These are phyloP conservation scores for Pezicula neosporulosa DNA, from an alignment of 2,329 filamentous ascomycete species.

Conservation along the genomic window DNA sequence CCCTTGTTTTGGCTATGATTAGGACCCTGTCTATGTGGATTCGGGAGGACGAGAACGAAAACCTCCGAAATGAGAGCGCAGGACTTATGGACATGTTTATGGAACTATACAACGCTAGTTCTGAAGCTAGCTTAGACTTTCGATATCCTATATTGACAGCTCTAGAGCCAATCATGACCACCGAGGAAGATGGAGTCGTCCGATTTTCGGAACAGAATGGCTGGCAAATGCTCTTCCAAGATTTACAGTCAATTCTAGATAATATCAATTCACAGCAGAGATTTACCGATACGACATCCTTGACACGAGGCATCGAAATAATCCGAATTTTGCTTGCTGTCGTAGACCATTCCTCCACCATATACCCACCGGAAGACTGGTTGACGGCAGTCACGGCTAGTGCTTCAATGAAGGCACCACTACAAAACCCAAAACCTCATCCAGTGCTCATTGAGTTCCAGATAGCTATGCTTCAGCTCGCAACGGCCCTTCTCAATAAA, in stretches of 20 bases:
- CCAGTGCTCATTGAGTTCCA: constrained; percentile 40
- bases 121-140: constrained; percentile 42
- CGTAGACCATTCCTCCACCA: constrained; percentile 42
- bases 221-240: constrained; percentile 49
- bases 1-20: constrained; percentile 55
- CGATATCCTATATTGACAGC: constrained; percentile 55
- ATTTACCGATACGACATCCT: not conserved
- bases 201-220: constrained; percentile 46
- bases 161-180: constrained; percentile 52
- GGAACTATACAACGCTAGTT: constrained; percentile 49
- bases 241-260: constrained; percentile 44
- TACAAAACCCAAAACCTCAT: constrained; percentile 5
- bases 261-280: constrained; percentile 17
- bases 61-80: constrained; percentile 42
- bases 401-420: constrained; percentile 31
- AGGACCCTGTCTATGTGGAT: constrained; percentile 62
- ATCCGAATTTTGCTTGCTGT: constrained; percentile 52
- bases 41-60: constrained; percentile 63
- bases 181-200: constrained; percentile 33
- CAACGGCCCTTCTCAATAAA: constrained; percentile 45
- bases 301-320: constrained; percentile 43
- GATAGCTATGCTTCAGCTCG: constrained; percentile 52
- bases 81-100: constrained; percentile 62
- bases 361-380: constrained; percentile 48
- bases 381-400: constrained; percentile 50